Evolutionary conservation across 805 yeast genomes (phyloP).

Genomic region (Metschnikowia arizonensis): DNA sequence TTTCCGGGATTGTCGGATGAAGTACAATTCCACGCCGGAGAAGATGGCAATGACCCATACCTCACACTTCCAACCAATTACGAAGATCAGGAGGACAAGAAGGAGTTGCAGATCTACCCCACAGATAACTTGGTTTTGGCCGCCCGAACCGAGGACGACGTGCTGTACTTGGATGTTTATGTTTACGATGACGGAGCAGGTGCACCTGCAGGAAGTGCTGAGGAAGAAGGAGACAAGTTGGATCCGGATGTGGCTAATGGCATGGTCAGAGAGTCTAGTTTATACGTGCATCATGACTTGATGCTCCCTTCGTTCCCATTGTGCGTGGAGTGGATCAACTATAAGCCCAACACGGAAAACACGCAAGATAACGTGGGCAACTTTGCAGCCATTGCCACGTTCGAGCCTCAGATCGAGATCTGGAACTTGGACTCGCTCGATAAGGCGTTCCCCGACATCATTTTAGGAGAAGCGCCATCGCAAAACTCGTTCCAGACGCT

Average conservation of each 20-base stretch:
- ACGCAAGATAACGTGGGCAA: constrained; percentile 57
- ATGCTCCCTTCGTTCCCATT: constrained; percentile 97
- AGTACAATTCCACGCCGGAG: constrained; percentile 46
- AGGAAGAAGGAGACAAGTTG: constrained; percentile 60
- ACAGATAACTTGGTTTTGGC: constrained; percentile 87
- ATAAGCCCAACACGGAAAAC: constrained; percentile 45
- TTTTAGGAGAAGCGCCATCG: constrained; percentile 70
- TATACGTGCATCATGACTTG: constrained; percentile 93
- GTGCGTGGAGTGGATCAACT: constrained; percentile 93
- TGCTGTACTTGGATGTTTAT: constrained; percentile 87
- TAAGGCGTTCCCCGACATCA: constrained; percentile 90
- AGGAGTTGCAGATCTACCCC: constrained; percentile 81
- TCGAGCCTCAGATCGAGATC: constrained; percentile 94
- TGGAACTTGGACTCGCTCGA: constrained; percentile 94
- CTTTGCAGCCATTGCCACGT: constrained; percentile 94
- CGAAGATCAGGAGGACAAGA: constrained; percentile 71
- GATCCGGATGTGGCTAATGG: constrained; percentile 78
- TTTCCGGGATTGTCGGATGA: constrained; percentile 67
- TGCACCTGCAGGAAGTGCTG: constrained; percentile 63
- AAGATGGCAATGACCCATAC: constrained; percentile 48
- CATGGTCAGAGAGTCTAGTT: constrained; percentile 61
- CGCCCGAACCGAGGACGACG: constrained; percentile 93
- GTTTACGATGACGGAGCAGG: constrained; percentile 94
- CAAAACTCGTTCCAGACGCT: constrained; percentile 37
- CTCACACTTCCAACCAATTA: constrained; percentile 58